Evolutionary conservation across 495 filamentous ascomycete species (phyloP), one percentile per base, ranked within the genome.

Genomic region (Haplographium delicatum): DNA sequence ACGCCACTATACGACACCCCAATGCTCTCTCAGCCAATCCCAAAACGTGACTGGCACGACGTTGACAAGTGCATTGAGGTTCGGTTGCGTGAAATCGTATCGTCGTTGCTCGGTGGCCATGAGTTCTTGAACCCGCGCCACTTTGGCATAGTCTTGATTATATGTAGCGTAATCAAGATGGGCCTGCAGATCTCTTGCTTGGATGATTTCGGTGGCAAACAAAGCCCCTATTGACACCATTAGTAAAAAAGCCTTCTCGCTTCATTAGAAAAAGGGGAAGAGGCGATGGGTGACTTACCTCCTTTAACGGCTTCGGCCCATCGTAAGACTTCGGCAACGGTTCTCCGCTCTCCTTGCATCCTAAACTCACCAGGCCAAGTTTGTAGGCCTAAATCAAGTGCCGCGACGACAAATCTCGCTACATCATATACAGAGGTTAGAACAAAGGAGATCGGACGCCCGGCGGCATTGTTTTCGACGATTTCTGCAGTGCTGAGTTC

Each of bases 351-450:
- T 25, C 83, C 84, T 41, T 70, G 67, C 75, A 89, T 81, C 43
- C 73, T 69, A 41, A 82, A 74, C 54, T 88, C 83, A n/a, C 64
- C 61, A 5, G 83, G 85, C 85, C 85, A 89, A 28, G 64, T 66
- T 7, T 68, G 68, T 28, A 82, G 66, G 3, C 78, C 79, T 22
- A 87, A 58, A 28, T 78, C 77, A 33, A 79, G 62, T 2, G 84
- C 79, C 20, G 75, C 71, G 2, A 79, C 82, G 31, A 89, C 71
- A 59, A 85, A 88, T 37, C 70, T 71, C 15, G 70, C 84, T 24
- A 88, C 78, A 50, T 89, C 85, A 53, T 75, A 68, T 9, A 76
- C 81, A 3, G 84, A 80, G 5, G 82, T 88, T 19, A 44, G 22
- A 15, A 25, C 23, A 66, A 89, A 67, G 49, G 74, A 79, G n/a